Evolutionary conservation across 2,329 filamentous ascomycete species (phyloP).

Genomic region (Lasiodiplodia gonubiensis): DNA sequence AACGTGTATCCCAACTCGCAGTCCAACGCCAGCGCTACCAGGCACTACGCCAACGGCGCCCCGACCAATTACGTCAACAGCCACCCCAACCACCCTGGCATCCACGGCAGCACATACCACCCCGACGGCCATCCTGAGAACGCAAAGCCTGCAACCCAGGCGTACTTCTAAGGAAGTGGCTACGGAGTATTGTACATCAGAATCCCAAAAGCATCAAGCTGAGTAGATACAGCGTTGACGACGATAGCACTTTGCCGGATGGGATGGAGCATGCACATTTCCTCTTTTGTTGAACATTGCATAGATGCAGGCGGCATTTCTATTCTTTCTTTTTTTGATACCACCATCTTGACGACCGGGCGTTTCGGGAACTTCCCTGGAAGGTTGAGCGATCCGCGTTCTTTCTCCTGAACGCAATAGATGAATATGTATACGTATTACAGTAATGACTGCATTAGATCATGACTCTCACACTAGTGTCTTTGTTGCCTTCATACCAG

Average conservation of each 20-base stretch:
- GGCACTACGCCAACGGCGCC: constrained; percentile 9
- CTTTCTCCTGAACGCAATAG: background rate
- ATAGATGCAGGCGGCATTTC: background rate
- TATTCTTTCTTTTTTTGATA: constrained; percentile 4
- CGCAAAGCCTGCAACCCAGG: background rate
- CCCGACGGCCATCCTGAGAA: constrained; percentile 27
- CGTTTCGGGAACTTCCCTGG: background rate
- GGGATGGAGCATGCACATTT: background rate
- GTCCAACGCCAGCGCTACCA: constrained; percentile 15
- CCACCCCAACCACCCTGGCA: constrained; percentile 6
- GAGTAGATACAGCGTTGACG: background rate
- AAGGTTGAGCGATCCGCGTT: background rate
- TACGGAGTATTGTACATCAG: background rate
- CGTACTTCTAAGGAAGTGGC: background rate
- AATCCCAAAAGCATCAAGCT: background rate
- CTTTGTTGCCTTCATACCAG: background rate
- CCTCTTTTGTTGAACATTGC: background rate
- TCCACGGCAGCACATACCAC: constrained; percentile 27
- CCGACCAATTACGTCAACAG: constrained; percentile 12
- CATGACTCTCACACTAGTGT: background rate
- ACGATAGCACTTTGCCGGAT: background rate
- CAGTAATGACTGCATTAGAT: background rate
- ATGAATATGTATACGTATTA: background rate
- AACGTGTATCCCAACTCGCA: constrained; percentile 25
- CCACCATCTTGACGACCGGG: constrained; percentile 2